Conservation (phyloP, 345 rosid species). For the Odontarrhena argentea region DNA sequence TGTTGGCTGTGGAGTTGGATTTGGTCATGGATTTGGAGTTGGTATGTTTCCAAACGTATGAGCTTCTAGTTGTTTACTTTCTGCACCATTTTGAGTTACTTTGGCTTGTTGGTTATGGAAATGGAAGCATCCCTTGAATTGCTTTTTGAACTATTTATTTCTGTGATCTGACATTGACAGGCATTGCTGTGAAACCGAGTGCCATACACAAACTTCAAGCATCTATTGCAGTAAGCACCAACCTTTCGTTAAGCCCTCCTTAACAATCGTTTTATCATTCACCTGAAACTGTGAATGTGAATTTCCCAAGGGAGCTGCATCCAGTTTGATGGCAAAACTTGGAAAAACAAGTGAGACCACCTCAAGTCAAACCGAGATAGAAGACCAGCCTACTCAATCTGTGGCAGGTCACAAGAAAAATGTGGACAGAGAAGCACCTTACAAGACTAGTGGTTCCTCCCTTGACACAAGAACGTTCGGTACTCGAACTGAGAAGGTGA, state of each 20-base stretch:
- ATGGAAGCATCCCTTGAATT: constrained; percentile 5
- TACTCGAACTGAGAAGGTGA: constrained; percentile 78
- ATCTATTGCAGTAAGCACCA: constrained; percentile 51
- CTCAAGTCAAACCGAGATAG: constrained; percentile 43
- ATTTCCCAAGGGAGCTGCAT: constrained; percentile 54
- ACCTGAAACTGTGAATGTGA: constrained; percentile 37
- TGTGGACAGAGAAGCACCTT: constrained; percentile 32
- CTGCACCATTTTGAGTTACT: constrained; percentile 6
- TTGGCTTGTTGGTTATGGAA: constrained; percentile 16
- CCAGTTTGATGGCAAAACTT: constrained; percentile 64
- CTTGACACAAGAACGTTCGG: constrained; percentile 47
- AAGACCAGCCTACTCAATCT: constrained; percentile 42
- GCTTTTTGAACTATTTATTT: not conserved
- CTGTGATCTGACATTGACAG: constrained; percentile 44
- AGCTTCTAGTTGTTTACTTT: not conserved
- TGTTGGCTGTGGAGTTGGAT: constrained; percentile 44
- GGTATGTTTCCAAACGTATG: constrained; percentile 28
- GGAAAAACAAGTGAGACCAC: constrained; percentile 49
- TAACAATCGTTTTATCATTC: constrained; percentile 21
- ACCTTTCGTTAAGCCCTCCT: not conserved
- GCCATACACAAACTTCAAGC: constrained; percentile 71
- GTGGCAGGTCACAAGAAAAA: constrained; percentile 46
- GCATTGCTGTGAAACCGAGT: constrained; percentile 87
- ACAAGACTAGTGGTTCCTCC: constrained; percentile 20
- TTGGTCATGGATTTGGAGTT: constrained; percentile 47